These are phyloP conservation scores for Fusarium sp. DNA, from an alignment of 2,329 filamentous ascomycete genomes.

Conservation along the genomic window DNA sequence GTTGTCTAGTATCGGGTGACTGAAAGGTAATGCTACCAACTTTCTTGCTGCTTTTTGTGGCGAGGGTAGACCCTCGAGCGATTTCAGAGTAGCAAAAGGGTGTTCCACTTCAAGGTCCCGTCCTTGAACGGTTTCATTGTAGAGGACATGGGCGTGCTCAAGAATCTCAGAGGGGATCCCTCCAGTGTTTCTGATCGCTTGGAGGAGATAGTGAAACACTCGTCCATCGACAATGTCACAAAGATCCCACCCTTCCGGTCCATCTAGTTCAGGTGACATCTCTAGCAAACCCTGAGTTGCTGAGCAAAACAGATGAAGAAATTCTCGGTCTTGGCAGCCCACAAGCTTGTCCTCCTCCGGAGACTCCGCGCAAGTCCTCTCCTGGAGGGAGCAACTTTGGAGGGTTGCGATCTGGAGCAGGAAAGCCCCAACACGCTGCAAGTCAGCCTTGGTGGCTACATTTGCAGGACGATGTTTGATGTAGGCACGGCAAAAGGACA, in stretches of 20 bases:
- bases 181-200: conserved; percentile 8
- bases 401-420: conserved; percentile 24
- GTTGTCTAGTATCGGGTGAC: conserved; percentile 57
- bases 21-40: conserved; percentile 57
- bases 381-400: conserved; percentile 21
- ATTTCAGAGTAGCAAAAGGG: neutral
- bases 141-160: neutral
- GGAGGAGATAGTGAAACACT: conserved; percentile 42
- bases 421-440: conserved; percentile 22
- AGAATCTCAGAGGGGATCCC: conserved; percentile 6
- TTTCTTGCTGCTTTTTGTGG: neutral
- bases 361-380: conserved; percentile 1
- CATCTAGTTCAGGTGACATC: neutral
- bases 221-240: conserved; percentile 21
- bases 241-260: neutral
- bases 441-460: neutral
- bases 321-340: conserved; percentile 12
- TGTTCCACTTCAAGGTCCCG: neutral
- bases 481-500: conserved; percentile 25
- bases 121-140: conserved; percentile 2
- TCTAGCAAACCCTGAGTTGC: neutral
- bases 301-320: conserved; percentile 6
- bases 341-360: neutral
- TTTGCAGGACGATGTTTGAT: conserved; percentile 1
- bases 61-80: neutral